Conservation (phyloP, 306 rosid genomes). For the Leucaena leucocephala region DNA sequence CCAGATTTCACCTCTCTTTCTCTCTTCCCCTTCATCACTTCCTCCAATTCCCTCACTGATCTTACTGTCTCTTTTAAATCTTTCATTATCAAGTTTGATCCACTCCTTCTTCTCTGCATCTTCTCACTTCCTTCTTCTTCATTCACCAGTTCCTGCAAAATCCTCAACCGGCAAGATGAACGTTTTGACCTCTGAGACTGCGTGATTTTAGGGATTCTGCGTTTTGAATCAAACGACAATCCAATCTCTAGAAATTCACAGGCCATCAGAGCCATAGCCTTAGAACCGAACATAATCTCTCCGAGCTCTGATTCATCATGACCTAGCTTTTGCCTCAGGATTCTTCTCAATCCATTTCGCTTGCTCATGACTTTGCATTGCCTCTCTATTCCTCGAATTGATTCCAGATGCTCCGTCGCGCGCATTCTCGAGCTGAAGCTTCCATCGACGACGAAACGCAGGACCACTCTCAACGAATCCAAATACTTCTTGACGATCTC, state of each 20-base stretch:
- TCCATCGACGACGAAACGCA: slow-evolving; percentile 35
- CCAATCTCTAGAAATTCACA: slow-evolving; percentile 46
- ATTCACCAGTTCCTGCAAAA: slow-evolving; percentile 34
- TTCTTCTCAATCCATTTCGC: slow-evolving; percentile 23
- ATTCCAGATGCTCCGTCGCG: slow-evolving; percentile 40
- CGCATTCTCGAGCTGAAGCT: slow-evolving; percentile 28
- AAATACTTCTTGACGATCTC: slow-evolving; percentile 37
- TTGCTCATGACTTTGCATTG: slow-evolving; percentile 5
- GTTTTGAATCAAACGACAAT: slow-evolving; percentile 45
- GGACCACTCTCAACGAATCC: slow-evolving; percentile 38
- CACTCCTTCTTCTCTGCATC: slow-evolving; percentile 18
- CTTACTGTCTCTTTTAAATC: slow-evolving; percentile 42
- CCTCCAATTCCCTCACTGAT: slow-evolving; percentile 46
- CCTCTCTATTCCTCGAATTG: slow-evolving; percentile 36
- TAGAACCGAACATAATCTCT: slow-evolving; percentile 49
- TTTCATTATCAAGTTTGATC: slow-evolving; percentile 22
- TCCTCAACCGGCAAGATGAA: slow-evolving; percentile 42
- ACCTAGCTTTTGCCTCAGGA: slow-evolving; percentile 34
- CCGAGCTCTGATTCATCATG: slow-evolving; percentile 37
- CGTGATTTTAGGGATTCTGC: slow-evolving; percentile 16
- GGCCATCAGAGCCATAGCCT: slow-evolving; percentile 47
- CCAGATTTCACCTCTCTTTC: slow-evolving; percentile 32
- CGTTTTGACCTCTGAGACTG: slow-evolving; percentile 3
- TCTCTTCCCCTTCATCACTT: slow-evolving; percentile 34
- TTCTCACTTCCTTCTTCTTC: slow-evolving; percentile 33